Evolutionary conservation across 1,284 basidiomycete genomes (phyloP).

Genomic region (Moesziomyces sp.): DNA sequence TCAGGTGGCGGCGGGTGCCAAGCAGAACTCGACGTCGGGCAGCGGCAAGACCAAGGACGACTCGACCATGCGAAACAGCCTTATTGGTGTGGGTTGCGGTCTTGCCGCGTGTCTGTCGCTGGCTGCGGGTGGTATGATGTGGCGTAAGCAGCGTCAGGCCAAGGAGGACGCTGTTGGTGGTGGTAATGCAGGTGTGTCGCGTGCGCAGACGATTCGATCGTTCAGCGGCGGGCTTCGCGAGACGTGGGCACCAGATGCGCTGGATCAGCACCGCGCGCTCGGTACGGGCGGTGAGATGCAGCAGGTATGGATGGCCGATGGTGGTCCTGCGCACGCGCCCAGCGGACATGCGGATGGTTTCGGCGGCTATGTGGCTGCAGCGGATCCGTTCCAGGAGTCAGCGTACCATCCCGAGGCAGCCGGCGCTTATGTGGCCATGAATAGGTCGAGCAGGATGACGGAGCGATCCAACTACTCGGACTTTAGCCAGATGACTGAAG

Average conservation of each 20-base stretch:
- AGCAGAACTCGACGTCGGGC: slow-evolving; percentile 10
- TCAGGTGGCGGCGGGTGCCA: slow-evolving; percentile 9
- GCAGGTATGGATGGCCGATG: slow-evolving; percentile 29
- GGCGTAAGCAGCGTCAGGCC: slow-evolving; percentile 35
- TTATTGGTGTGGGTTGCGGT: slow-evolving; percentile 56
- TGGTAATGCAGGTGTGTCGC: slow-evolving; percentile 28
- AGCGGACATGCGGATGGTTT: slow-evolving; percentile 19
- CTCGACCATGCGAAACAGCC: slow-evolving; percentile 43
- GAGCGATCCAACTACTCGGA: slow-evolving; percentile 46
- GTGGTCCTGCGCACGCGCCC: slow-evolving; percentile 2
- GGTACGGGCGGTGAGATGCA: slow-evolving; percentile 24
- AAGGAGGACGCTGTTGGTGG: slow-evolving; percentile 10
- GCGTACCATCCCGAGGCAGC: slow-evolving; percentile 3
- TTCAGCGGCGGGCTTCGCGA: slow-evolving; percentile 54
- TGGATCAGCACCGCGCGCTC: slow-evolving; percentile 39
- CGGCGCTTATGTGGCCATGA: slow-evolving; percentile 41
- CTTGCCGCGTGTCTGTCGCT: slow-evolving; percentile 41
- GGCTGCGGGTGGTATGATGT: slow-evolving; percentile 38
- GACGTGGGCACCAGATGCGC: slow-evolving; percentile 53
- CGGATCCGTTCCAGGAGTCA: slow-evolving; percentile 38
- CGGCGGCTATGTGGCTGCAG: slow-evolving; percentile 21
- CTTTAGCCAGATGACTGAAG: slow-evolving; percentile 48
- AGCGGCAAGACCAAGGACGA: slow-evolving; percentile 12
- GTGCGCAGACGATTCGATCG: slow-evolving; percentile 45
- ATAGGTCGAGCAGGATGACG: slow-evolving; percentile 51